Percentiles rank a stretch among this genome's conserved stretches.
Evolutionary conservation across 1,284 basidiomycete species (phyloP).

Genomic region (Macrocybe sp.): DNA sequence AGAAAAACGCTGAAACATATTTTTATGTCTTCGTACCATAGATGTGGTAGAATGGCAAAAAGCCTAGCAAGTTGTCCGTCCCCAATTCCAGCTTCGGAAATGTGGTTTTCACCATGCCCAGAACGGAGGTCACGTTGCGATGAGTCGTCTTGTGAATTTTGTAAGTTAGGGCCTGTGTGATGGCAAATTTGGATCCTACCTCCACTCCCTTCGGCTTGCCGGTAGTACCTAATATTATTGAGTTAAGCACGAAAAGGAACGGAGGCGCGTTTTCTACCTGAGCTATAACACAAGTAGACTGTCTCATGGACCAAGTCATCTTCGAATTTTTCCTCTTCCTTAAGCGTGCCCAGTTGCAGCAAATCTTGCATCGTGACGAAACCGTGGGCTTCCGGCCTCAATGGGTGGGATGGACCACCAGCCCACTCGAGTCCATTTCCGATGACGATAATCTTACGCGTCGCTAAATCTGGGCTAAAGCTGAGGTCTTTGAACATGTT

Average conservation of each 20-base stretch:
- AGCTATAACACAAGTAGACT: conserved; percentile 62
- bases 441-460: conserved; percentile 41
- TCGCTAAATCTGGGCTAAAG: conserved; percentile 33
- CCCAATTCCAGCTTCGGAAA: conserved; percentile 34
- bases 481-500: conserved; percentile 40
- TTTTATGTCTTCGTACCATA: conserved; percentile 36
- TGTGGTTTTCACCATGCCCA: conserved; percentile 35
- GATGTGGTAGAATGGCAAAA: conserved; percentile 59
- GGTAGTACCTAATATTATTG: conserved; percentile 44
- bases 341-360: conserved; percentile 38
- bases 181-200: conserved; percentile 19
- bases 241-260: not conserved
- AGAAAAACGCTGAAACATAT: not conserved
- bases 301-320: conserved; percentile 46
- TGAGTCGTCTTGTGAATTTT: conserved; percentile 49
- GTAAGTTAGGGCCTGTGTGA: not conserved
- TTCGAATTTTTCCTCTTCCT: conserved; percentile 45
- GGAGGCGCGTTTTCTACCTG: conserved; percentile 20
- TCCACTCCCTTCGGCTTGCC: conserved; percentile 58
- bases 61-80: conserved; percentile 47
- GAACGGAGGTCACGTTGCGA: conserved; percentile 51
- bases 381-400: conserved; percentile 23
- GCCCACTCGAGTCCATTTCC: conserved; percentile 36
- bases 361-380: conserved; percentile 38
- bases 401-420: conserved; percentile 26